Evolutionary conservation across 2,329 filamentous ascomycete species (phyloP), one percentile per base, ranked within the genome.

Genomic region (Juglanconis juglandina): DNA sequence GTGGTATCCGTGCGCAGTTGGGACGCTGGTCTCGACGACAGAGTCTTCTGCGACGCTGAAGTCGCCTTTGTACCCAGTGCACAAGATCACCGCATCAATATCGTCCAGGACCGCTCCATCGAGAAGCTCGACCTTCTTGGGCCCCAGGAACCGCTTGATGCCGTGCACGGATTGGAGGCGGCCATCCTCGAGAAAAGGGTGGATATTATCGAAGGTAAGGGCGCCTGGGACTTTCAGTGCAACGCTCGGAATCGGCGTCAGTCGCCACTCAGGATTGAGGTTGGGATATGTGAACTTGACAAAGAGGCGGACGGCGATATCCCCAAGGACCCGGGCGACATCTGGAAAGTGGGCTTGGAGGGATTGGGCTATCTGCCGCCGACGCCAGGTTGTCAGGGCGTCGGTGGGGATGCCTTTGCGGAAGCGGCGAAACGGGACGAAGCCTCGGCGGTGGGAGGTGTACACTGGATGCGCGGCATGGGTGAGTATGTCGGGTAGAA

Each of bases 101-200:
- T 58, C 59, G 3, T 60, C 57, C 8, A 61, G 54, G 8, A 61
- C 51, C 53, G 39, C 56, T n/a, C 61, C 61, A 37, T 61, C 59
- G 9, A 58, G 13, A 1, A 63, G 52, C 51, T 63, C 55, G n/a
- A 61, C 61, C 55, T 35, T 55, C 24, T 56, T 61, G 4, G 59
- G 59, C 6, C 61, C 61, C 17, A 59, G 34, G 48, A 63, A 57
- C 1, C 48, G 51, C 42, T 11, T 61, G 47, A 63, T 44, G 33
- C 61, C 61, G 7, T 58, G 58, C 24, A 61, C 61, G 1, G 59
- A 61, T 52, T 53, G n/a, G 42, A 59, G 46, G 13, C 5, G 46
- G 32, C 61, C 59, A 44, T 58, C 54, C 37, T 67, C 65, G 35
- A 73, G 69, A 4, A 76, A 73, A 5, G 66, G 66, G 30, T 79